Percentiles rank a stretch among this genome's conserved stretches.
phyloP scores from a whole-genome alignment of 768 basidiomycete genomes.

The Xerocomellus dryophilus region DNA sequence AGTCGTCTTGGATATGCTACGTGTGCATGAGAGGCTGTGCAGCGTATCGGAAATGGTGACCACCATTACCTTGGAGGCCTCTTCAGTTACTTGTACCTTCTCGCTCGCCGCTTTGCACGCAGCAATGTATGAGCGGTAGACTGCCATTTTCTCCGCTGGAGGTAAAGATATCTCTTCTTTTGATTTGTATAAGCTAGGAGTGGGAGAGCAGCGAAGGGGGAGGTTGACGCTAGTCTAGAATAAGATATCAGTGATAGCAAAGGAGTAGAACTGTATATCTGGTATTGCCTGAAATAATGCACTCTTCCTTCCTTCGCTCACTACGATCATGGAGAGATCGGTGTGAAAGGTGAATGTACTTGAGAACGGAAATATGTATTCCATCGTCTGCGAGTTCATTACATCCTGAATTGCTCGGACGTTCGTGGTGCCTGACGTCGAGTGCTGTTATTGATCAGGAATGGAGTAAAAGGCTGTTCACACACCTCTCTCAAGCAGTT shows the following conservation, averaged over 20 bases:
- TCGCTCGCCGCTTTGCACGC: constrained; percentile 51
- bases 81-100: constrained; percentile 49
- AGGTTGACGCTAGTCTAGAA: constrained; percentile 57
- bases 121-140: constrained; percentile 58
- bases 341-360: constrained; percentile 70
- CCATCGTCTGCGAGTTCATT: constrained; percentile 61
- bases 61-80: constrained; percentile 54
- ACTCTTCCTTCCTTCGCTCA: constrained; percentile 64
- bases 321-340: constrained; percentile 62
- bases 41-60: background rate
- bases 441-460: background rate
- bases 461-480: background rate
- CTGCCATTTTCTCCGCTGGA: constrained; percentile 42
- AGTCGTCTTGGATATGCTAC: constrained; percentile 76
- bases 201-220: constrained; percentile 40
- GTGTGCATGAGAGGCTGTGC: background rate
- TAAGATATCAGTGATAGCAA: background rate
- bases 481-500: constrained; percentile 49
- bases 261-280: background rate
- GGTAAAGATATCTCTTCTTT: constrained; percentile 45
- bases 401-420: constrained; percentile 61
- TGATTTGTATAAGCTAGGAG: constrained; percentile 47
- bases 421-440: constrained; percentile 54
- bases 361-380: constrained; percentile 71
- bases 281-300: constrained; percentile 63